Percentiles rank a stretch among this genome's conserved stretches.
phyloP scores from a whole-genome alignment of 768 basidiomycete genomes.

The Termitomyces sp. region DNA sequence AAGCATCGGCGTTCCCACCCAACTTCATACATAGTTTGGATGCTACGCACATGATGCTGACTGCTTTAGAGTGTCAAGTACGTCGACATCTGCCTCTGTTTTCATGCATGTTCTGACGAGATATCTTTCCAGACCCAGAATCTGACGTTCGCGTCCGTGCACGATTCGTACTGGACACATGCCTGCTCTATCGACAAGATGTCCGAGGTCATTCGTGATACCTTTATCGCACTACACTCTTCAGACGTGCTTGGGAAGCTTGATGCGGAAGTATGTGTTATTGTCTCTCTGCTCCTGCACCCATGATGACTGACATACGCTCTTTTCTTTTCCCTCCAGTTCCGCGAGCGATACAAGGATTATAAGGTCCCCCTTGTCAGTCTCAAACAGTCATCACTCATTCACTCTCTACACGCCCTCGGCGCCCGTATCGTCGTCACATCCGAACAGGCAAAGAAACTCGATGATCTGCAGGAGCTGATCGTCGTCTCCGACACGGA shows the following conservation, averaged over 20 bases:
- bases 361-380: conserved; percentile 58
- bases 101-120: not conserved
- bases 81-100: conserved; percentile 17
- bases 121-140: conserved; percentile 45
- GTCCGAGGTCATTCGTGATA: conserved; percentile 85
- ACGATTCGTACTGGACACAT: conserved; percentile 99
- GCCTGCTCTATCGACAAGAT: conserved; percentile 81
- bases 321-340: conserved; percentile 31
- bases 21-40: conserved; percentile 98
- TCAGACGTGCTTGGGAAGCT: conserved; percentile 77
- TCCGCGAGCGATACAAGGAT: conserved; percentile 69
- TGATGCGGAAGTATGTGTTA: conserved; percentile 56
- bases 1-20: conserved; percentile 96
- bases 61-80: conserved; percentile 84
- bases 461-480: conserved; percentile 26
- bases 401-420: conserved; percentile 35
- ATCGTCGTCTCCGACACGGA: conserved; percentile 31
- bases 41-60: conserved; percentile 98
- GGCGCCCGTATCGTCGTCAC: conserved; percentile 41
- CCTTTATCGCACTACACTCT: conserved; percentile 89
- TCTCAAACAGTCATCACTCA: conserved; percentile 29
- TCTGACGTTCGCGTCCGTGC: conserved; percentile 90
- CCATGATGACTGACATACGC: not conserved
- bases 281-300: not conserved
- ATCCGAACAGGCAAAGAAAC: conserved; percentile 29